phyloP scores from a whole-genome alignment of 768 basidiomycete genomes.

The Hirschioporus abietinus region DNA sequence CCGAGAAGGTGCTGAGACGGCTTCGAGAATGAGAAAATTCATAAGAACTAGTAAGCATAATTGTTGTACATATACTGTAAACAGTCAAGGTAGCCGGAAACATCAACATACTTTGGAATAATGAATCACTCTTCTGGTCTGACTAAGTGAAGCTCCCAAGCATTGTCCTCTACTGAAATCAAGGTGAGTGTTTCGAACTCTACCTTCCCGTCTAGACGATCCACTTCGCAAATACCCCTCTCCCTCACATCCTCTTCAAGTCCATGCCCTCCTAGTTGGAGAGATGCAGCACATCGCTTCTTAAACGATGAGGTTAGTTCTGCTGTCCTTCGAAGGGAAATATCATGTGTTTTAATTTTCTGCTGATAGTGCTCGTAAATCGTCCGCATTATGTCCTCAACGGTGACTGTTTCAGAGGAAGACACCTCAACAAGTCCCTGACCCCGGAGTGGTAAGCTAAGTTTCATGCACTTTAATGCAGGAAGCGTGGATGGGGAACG shows the following conservation, averaged over 20 bases:
- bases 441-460: background rate
- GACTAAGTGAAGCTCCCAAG: background rate
- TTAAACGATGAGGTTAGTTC: background rate
- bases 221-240: background rate
- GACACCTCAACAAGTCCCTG: background rate
- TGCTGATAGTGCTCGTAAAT: background rate
- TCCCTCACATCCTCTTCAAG: background rate
- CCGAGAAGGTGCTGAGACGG: too few relatives aligned
- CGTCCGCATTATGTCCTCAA: background rate
- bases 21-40: too few relatives aligned
- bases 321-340: background rate
- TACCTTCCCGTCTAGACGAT: background rate
- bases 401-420: background rate
- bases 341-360: background rate
- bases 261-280: background rate
- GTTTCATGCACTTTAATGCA: background rate
- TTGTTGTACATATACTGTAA: too few relatives aligned
- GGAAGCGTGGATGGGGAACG: background rate
- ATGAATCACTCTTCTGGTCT: background rate
- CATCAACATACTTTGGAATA: background rate
- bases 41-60: too few relatives aligned
- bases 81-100: too few relatives aligned
- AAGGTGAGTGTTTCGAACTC: background rate
- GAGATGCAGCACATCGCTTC: background rate
- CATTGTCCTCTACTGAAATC: background rate